Percentiles rank a stretch among this genome's conserved stretches.
Conservation (phyloP, 148 eudicot species). For the Hydrangea macrophylla region DNA sequence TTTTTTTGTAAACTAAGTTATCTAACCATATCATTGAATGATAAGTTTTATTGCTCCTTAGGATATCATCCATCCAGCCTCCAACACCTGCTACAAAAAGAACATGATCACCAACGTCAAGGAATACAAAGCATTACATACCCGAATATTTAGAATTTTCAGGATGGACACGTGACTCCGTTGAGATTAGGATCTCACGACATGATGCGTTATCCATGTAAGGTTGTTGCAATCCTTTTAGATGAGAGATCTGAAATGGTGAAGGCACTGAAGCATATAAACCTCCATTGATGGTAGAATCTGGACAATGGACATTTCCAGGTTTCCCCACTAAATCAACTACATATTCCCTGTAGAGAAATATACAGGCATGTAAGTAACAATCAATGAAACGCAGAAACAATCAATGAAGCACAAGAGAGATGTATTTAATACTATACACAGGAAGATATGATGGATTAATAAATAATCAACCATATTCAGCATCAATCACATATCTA, state of each 20-base stretch:
- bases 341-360: constrained; percentile 75
- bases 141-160: constrained; percentile 37
- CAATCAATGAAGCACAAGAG: neutral
- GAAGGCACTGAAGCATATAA: constrained; percentile 64
- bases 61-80: neutral
- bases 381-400: too few relatives aligned
- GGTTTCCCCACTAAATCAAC: constrained; percentile 92
- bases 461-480: neutral
- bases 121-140: constrained; percentile 17
- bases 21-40: too few relatives aligned
- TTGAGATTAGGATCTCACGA: constrained; percentile 28
- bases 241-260: constrained; percentile 64
- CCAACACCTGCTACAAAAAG: neutral
- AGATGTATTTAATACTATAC: neutral
- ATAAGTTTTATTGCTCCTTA: neutral
- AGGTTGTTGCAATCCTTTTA: constrained; percentile 58
- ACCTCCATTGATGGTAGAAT: constrained; percentile 79
- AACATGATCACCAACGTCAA: neutral
- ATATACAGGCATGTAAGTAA: neutral
- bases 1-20: too few relatives aligned
- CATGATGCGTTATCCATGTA: constrained; percentile 29
- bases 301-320: constrained; percentile 73
- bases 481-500: neutral
- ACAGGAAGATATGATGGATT: neutral
- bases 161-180: constrained; percentile 31